Evolutionary conservation across 371 early-diverging fungal genomes (phyloP).

Genomic region (Mortierella sp.): DNA sequence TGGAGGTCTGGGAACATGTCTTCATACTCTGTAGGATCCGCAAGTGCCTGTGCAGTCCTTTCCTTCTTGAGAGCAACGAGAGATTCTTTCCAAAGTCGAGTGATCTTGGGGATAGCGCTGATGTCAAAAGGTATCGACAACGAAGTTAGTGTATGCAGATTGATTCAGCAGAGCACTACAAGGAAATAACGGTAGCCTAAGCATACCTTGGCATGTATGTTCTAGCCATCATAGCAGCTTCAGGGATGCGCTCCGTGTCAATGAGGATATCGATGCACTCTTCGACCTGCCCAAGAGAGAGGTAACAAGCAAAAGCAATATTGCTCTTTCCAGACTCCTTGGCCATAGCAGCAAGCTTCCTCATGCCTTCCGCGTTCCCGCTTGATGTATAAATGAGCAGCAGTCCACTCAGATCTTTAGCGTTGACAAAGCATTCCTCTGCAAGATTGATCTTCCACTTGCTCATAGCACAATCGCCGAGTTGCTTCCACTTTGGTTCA

Average conservation of each 20-base stretch:
- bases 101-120: conserved; percentile 75
- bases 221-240: conserved; percentile 95
- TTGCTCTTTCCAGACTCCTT: conserved; percentile 85
- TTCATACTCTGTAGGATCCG: conserved; percentile 84
- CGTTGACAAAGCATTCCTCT: conserved; percentile 87
- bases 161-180: no score
- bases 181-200: no score
- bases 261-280: conserved; percentile 85
- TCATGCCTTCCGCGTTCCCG: conserved; percentile 83
- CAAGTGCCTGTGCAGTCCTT: conserved; percentile 90
- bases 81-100: conserved; percentile 82
- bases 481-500: conserved; percentile 90
- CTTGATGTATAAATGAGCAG: conserved; percentile 89
- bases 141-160: background rate
- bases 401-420: conserved; percentile 90
- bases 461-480: conserved; percentile 91
- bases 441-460: conserved; percentile 90
- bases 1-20: conserved; percentile 87
- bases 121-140: background rate
- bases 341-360: conserved; percentile 81
- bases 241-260: conserved; percentile 89
- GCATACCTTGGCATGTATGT: conserved; percentile 86
- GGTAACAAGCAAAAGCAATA: conserved; percentile 88
- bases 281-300: conserved; percentile 77
- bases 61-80: conserved; percentile 73